Evolutionary conservation across 495 filamentous ascomycete genomes (phyloP).

Genomic region (Trichoderma asperelloides): DNA sequence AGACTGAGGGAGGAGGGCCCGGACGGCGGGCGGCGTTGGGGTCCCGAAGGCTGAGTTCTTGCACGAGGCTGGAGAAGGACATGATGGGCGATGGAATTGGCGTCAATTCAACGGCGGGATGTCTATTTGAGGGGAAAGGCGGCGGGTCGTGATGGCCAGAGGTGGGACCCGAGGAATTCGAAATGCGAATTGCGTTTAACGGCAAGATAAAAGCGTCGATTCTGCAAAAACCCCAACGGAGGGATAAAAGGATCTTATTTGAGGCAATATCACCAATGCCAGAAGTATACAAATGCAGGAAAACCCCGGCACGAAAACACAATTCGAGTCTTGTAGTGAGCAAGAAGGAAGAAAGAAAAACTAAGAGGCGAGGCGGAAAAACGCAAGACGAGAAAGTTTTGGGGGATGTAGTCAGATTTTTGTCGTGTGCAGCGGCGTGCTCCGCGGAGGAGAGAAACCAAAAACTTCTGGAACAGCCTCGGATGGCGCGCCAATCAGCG

Average conservation of each 20-base stretch:
- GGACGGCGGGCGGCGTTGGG: constrained; percentile 33
- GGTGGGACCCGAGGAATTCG: too few species aligned
- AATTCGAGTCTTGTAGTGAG: not conserved
- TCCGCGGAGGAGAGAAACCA: not conserved
- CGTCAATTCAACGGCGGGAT: not conserved
- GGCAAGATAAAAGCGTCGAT: too few species aligned
- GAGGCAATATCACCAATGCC: not conserved
- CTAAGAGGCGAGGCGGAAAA: not conserved
- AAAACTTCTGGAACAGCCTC: not conserved
- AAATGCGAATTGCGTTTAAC: too few species aligned
- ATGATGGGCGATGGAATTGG: constrained; percentile 32
- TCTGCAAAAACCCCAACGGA: too few species aligned
- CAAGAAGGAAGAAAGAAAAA: not conserved
- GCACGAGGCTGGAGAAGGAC: constrained; percentile 89
- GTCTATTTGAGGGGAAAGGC: not conserved
- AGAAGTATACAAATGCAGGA: not conserved
- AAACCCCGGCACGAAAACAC: not conserved
- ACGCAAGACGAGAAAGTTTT: not conserved
- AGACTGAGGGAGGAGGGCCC: constrained; percentile 35
- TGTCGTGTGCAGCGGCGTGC: constrained; percentile 1
- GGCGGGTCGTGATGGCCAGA: not conserved
- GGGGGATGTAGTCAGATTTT: constrained; percentile 2
- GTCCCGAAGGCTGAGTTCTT: constrained; percentile 65
- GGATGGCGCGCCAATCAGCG: constrained; percentile 3
- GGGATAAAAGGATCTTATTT: too few species aligned